These are phyloP conservation scores for Penicillium occitanis DNA, from an alignment of 2,329 filamentous ascomycete genomes.

Conservation along the genomic window DNA sequence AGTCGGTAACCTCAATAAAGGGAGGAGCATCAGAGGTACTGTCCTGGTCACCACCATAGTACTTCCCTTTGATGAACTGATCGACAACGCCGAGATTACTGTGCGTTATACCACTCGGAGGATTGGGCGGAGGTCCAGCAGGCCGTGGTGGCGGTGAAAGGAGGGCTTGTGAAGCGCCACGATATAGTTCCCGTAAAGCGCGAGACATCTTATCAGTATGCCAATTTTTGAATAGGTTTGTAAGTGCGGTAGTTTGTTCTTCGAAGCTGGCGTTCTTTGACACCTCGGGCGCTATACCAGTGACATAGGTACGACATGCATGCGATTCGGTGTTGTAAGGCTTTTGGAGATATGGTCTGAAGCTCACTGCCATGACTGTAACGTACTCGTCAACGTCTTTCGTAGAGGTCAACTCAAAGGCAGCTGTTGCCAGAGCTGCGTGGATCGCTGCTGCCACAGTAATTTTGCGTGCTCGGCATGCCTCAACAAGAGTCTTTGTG, in stretches of 20 bases:
- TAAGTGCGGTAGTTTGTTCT: slow-evolving; percentile 15
- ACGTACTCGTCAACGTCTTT: slow-evolving; percentile 15
- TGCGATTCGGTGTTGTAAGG: slow-evolving; percentile 22
- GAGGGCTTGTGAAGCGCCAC: slow-evolving; percentile 16
- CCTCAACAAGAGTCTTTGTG: slow-evolving; percentile 17
- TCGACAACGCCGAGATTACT: slow-evolving; percentile 23
- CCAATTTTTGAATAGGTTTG: slow-evolving; percentile 20
- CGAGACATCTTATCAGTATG: slow-evolving; percentile 16
- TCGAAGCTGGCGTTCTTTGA: slow-evolving; percentile 15
- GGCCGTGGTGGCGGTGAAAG: background rate
- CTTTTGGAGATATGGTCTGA: slow-evolving; percentile 20
- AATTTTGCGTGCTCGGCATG: slow-evolving; percentile 22
- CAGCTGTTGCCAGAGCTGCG: slow-evolving; percentile 19
- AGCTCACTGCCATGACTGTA: slow-evolving; percentile 24
- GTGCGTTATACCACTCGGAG: slow-evolving; percentile 20
- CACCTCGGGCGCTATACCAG: slow-evolving; percentile 19
- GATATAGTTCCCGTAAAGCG: slow-evolving; percentile 19
- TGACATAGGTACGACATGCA: slow-evolving; percentile 23
- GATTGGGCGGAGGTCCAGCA: slow-evolving; percentile 19
- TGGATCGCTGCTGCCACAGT: slow-evolving; percentile 23
- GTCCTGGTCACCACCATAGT: background rate
- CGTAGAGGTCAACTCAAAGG: slow-evolving; percentile 17
- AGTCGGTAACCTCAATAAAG: slow-evolving; percentile 13
- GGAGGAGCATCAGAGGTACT: background rate
- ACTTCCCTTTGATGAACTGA: slow-evolving; percentile 10